Conservation (phyloP, 2,329 filamentous ascomycete genomes). For the Macrophomina tecta region DNA sequence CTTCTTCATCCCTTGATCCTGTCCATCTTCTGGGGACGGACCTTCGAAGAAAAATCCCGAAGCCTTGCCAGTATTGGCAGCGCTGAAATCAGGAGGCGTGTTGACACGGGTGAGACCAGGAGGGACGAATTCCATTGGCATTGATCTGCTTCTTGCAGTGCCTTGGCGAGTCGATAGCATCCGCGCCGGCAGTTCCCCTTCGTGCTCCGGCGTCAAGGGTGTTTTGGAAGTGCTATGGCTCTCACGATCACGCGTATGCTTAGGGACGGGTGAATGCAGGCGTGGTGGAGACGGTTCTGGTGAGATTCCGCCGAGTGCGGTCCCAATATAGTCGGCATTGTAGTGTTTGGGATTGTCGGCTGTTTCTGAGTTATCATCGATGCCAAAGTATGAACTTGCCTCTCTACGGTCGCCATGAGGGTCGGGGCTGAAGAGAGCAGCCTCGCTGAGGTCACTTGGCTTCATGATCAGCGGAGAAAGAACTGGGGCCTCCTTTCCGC, state of each 20-base stretch:
- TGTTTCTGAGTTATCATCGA: neutral
- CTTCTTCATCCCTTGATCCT: too few relatives aligned
- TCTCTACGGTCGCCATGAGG: neutral
- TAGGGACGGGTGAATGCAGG: neutral
- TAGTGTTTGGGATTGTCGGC: neutral
- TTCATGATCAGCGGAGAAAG: neutral
- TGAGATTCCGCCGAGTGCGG: constrained; percentile 3
- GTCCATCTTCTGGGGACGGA: constrained; percentile 14
- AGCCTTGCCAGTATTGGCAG: constrained; percentile 37
- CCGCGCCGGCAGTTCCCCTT: neutral
- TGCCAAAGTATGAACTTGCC: constrained; percentile 12
- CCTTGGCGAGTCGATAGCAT: neutral
- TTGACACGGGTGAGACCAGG: constrained; percentile 37
- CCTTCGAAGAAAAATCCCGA: constrained; percentile 44
- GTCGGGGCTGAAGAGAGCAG: neutral
- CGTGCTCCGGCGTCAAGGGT: neutral
- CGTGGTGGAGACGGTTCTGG: neutral
- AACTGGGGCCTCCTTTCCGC: neutral
- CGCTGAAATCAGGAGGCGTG: constrained; percentile 38
- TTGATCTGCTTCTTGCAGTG: constrained; percentile 31
- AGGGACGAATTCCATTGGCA: constrained; percentile 34
- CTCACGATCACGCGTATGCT: neutral
- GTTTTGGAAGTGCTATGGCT: neutral
- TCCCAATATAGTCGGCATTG: constrained; percentile 24
- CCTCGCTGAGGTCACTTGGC: neutral